Conservation (phyloP, 306 rosid species). For the Citrullus colocynthis region DNA sequence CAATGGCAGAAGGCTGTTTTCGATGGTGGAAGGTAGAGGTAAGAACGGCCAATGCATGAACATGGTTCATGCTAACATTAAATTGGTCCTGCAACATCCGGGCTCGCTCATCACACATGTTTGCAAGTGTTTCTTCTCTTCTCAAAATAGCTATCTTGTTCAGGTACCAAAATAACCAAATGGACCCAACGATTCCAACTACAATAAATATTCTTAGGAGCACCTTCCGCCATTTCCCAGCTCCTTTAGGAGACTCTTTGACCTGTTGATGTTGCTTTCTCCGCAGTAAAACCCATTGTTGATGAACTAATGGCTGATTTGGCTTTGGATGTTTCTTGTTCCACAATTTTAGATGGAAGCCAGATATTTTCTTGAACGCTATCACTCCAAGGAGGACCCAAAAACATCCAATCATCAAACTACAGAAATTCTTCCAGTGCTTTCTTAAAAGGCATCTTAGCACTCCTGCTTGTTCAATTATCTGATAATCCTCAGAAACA, state of each 20-base stretch:
- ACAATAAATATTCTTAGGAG: slow-evolving; percentile 33
- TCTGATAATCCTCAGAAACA: slow-evolving; percentile 22
- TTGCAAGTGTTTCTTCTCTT: slow-evolving; percentile 72
- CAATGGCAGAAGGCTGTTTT: slow-evolving; percentile 77
- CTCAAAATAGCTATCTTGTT: slow-evolving; percentile 26
- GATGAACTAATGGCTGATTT: slow-evolving; percentile 14
- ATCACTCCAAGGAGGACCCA: slow-evolving; percentile 39
- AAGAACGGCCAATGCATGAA: slow-evolving; percentile 84
- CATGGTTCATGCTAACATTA: slow-evolving; percentile 92
- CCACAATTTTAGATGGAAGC: slow-evolving; percentile 26
- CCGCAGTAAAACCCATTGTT: slow-evolving; percentile 4
- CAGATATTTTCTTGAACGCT: slow-evolving; percentile 25
- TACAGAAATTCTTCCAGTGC: slow-evolving; percentile 17
- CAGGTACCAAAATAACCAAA: slow-evolving; percentile 59
- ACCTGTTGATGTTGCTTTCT: slow-evolving; percentile 23
- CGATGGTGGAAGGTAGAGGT: slow-evolving; percentile 91
- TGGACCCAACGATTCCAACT: slow-evolving; percentile 35
- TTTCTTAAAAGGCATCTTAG: slow-evolving; percentile 15
- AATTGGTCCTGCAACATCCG: slow-evolving; percentile 96
- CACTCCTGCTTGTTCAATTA: slow-evolving; percentile 21
- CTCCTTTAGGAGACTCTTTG: slow-evolving; percentile 34
- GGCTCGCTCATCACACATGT: slow-evolving; percentile 97
- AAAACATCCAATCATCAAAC: slow-evolving; percentile 32
- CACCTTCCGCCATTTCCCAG: slow-evolving; percentile 64
- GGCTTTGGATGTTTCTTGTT: slow-evolving; percentile 26